phyloP scores from a whole-genome alignment of 495 filamentous ascomycete species.

The Tricharina praecox region DNA sequence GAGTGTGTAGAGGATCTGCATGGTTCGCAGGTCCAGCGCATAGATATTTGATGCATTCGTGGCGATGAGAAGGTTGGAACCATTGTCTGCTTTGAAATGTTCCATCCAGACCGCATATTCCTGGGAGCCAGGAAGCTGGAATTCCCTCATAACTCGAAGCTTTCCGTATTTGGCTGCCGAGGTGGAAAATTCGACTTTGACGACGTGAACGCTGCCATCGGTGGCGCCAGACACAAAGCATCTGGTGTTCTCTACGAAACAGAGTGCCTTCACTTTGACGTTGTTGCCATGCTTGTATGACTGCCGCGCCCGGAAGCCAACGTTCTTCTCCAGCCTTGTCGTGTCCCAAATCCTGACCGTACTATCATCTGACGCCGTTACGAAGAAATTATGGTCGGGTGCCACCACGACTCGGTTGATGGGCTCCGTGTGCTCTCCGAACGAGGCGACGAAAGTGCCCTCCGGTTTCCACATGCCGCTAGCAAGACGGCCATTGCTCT shows the following conservation, averaged over 20 bases:
- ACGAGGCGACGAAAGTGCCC: slow-evolving; percentile 66
- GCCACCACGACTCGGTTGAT: slow-evolving; percentile 70
- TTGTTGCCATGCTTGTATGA: slow-evolving; percentile 53
- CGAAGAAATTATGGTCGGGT: slow-evolving; percentile 87
- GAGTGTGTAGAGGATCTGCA: slow-evolving; percentile 63
- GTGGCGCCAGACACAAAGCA: slow-evolving; percentile 76
- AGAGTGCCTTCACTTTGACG: slow-evolving; percentile 58
- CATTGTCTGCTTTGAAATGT: slow-evolving; percentile 64
- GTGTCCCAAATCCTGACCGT: slow-evolving; percentile 90
- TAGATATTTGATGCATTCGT: slow-evolving; percentile 72
- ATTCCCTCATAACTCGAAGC: slow-evolving; percentile 56
- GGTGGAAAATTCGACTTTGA: slow-evolving; percentile 62
- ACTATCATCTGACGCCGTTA: slow-evolving; percentile 84
- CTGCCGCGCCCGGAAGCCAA: slow-evolving; percentile 72
- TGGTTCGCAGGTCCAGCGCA: slow-evolving; percentile 74
- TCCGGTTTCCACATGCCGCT: slow-evolving; percentile 57
- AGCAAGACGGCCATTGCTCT: slow-evolving; percentile 31
- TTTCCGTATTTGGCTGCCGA: slow-evolving; percentile 57
- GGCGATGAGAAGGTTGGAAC: slow-evolving; percentile 65
- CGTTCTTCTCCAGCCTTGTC: slow-evolving; percentile 69
- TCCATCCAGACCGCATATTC: slow-evolving; percentile 85
- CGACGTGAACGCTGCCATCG: slow-evolving; percentile 79
- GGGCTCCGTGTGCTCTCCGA: slow-evolving; percentile 69
- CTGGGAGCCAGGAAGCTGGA: slow-evolving; percentile 47
- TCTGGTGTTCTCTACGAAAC: slow-evolving; percentile 87